phyloP scores from a whole-genome alignment of 768 basidiomycete genomes.

The Candolleomyces aberdarensis region DNA sequence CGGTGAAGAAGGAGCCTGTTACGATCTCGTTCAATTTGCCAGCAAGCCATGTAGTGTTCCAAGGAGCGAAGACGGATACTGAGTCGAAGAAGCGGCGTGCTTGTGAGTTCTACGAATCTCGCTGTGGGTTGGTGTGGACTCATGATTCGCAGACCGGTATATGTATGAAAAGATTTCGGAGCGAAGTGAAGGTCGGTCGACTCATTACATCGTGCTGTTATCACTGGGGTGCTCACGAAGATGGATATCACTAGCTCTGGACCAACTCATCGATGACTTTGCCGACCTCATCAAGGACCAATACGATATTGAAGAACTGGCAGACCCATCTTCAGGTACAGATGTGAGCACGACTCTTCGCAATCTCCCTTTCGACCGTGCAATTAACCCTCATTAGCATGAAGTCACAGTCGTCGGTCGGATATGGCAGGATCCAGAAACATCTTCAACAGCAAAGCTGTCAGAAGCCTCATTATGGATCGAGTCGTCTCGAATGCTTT shows the following conservation, averaged over 20 bases:
- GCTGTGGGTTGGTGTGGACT: neutral
- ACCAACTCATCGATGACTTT: conserved; percentile 84
- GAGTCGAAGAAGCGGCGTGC: conserved; percentile 44
- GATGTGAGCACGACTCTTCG: conserved; percentile 26
- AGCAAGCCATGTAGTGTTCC: conserved; percentile 30
- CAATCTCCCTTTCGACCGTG: neutral
- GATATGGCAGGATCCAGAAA: conserved; percentile 67
- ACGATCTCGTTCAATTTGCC: conserved; percentile 24
- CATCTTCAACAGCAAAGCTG: conserved; percentile 55
- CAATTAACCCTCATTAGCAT: conserved; percentile 39
- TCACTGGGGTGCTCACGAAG: no score
- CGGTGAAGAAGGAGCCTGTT: conserved; percentile 35
- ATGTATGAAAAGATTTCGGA: conserved; percentile 92
- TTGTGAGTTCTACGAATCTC: conserved; percentile 43
- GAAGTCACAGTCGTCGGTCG: conserved; percentile 70
- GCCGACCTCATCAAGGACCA: conserved; percentile 68
- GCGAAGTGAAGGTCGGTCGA: conserved; percentile 67
- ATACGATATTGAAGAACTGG: conserved; percentile 71
- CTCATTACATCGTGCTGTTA: neutral
- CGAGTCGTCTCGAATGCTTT: conserved; percentile 80
- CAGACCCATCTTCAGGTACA: conserved; percentile 58
- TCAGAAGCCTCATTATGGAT: conserved; percentile 72
- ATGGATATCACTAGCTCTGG: conserved; percentile 52
- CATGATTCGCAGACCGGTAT: conserved; percentile 62
- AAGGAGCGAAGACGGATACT: conserved; percentile 35